Conservation (phyloP, 495 filamentous ascomycete genomes). For the Neurospora sp. region DNA sequence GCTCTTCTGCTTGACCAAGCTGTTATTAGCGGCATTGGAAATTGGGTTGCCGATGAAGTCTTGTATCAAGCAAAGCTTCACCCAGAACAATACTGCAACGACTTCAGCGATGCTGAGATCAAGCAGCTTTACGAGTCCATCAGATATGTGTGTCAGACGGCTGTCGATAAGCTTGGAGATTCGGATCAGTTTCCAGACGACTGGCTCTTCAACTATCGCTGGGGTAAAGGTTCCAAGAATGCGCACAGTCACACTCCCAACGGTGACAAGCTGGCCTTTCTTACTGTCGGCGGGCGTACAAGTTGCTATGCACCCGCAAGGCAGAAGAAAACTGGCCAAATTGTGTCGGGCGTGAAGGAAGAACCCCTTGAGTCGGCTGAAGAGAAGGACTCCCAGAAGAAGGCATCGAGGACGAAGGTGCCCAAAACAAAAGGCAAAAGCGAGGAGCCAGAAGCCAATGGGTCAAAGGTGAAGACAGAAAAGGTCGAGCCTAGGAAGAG, state of each 20-base stretch:
- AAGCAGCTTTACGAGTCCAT: conserved; percentile 62
- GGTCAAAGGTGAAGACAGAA: conserved; percentile 3
- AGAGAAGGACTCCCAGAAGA: conserved; percentile 16
- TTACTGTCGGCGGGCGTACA: conserved; percentile 83
- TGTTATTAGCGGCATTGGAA: conserved; percentile 88
- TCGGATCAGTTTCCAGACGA: conserved; percentile 73
- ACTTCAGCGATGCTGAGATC: conserved; percentile 62
- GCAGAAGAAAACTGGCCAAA: conserved; percentile 61
- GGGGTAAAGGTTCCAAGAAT: conserved; percentile 82
- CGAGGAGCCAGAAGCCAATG: conserved; percentile 2
- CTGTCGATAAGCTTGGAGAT: conserved; percentile 71
- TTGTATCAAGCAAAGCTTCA: conserved; percentile 80
- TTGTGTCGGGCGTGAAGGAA: conserved; percentile 25
- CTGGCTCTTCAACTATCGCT: conserved; percentile 88
- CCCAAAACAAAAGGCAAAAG: background rate
- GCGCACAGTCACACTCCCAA: conserved; percentile 56
- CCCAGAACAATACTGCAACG: conserved; percentile 84
- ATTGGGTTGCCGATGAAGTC: conserved; percentile 94
- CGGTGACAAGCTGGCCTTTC: conserved; percentile 68
- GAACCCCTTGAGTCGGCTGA: conserved; percentile 18
- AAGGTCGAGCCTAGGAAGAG: conserved; percentile 4
- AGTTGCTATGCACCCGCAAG: conserved; percentile 75
- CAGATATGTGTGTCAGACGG: conserved; percentile 64
- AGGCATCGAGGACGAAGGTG: conserved; percentile 14
- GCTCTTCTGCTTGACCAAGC: conserved; percentile 77